Evolutionary conservation across 2,329 filamentous ascomycete species (phyloP), one percentile per base, ranked within the genome.

Genomic region (Mycosphaerella sp.): DNA sequence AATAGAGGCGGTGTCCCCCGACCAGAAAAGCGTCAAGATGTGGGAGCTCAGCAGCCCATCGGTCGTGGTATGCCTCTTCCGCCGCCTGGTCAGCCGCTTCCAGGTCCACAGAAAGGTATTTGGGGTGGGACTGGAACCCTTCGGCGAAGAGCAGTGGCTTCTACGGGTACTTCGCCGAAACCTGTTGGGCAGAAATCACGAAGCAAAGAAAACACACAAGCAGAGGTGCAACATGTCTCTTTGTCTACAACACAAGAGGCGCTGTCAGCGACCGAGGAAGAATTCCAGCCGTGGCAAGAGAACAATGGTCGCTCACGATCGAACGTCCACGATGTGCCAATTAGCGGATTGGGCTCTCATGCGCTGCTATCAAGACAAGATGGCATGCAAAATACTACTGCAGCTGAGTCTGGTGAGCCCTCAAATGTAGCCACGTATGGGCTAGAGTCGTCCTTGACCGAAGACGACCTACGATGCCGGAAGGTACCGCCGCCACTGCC

Each of bases 21-120:
- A 17, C 50, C 49, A 16, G 50, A 40, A 40, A 73, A 13, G 13
- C 43, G 54, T 32, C 48, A 46, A 27, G 48, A 44, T 21, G 42
- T 39, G 3, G 21, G 28, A 0, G 37, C 49, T 6, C 52, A 52
- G 30, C 53, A 87, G 60, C 89, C 89, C 1, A 89, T 94, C 73
- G 89, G 89, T 1, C 79, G 89, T 35, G 89, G 89, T 0, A 84
- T 86, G 60, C 89, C 89, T 1, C 73, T 95, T 14, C 89, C 88
- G 41, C 88, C 89, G 7, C 87, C 86, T 2, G 89, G 89, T 2
- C 83, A 79, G 40, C 89, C 89, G 3, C 75, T 95, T 1, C 89
- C 89, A 9, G 66, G 67, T 7, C 65, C 65, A 34, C 63, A 64
- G 16, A 59, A 57, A 36, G 50, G 56, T 17, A 13, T 59, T n/a